Percentiles rank a stretch among this genome's conserved stretches.
Conservation (phyloP, 169 alveolate genomes). For the Plasmodium gallinaceum region DNA sequence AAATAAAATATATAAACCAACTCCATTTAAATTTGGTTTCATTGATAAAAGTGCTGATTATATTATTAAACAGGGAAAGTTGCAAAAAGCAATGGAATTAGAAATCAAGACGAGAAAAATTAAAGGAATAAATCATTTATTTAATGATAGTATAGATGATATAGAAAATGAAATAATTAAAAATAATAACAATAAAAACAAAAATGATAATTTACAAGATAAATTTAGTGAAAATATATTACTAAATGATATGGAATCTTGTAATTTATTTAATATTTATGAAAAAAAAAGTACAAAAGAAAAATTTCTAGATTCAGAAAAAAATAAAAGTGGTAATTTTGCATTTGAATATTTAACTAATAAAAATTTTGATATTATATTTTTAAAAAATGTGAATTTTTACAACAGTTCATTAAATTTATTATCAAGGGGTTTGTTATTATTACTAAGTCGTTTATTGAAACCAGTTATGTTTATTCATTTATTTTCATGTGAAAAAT, state of each 20-base stretch:
- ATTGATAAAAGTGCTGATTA: constrained; percentile 69
- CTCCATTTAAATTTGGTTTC: constrained; percentile 72
- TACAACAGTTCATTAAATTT: constrained; percentile 44
- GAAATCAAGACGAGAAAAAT: constrained; percentile 73
- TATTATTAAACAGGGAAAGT: constrained; percentile 66
- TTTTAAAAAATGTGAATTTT: constrained; percentile 62
- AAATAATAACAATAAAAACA: not conserved
- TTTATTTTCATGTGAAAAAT: constrained; percentile 47
- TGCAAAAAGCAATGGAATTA: constrained; percentile 70
- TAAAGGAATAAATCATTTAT: constrained; percentile 71
- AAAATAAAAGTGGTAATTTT: constrained; percentile 69
- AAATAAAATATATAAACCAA: constrained; percentile 54
- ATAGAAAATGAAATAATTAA: constrained; percentile 12
- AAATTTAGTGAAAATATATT: constrained; percentile 1
- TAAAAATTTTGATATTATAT: constrained; percentile 57
- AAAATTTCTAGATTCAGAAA: constrained; percentile 43
- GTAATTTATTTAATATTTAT: constrained; percentile 27
- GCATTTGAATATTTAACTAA: constrained; percentile 76
- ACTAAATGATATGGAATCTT: constrained; percentile 17
- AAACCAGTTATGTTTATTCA: constrained; percentile 69
- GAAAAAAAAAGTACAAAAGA: constrained; percentile 43
- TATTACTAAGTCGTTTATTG: constrained; percentile 46
- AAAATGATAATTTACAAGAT: not conserved
- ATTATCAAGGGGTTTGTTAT: constrained; percentile 57
- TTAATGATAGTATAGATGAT: constrained; percentile 22